These are phyloP conservation scores for Boletus sp. DNA, from an alignment of 768 basidiomycete species.

Conservation along the genomic window DNA sequence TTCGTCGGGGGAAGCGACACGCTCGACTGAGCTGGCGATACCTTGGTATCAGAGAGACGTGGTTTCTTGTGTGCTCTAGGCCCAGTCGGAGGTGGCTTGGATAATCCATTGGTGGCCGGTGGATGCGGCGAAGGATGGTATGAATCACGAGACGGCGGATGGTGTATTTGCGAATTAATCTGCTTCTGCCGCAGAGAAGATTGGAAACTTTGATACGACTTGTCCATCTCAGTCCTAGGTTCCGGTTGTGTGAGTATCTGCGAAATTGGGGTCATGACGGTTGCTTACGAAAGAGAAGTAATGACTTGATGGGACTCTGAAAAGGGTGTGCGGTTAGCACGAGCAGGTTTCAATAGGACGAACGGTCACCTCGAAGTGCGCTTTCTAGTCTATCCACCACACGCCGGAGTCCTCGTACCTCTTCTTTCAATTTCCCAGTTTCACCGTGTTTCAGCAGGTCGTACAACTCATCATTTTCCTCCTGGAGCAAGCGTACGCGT, in stretches of 20 bases:
- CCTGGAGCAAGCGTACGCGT: slow-evolving; percentile 68
- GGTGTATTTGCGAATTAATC: slow-evolving; percentile 26
- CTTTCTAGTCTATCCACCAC: slow-evolving; percentile 69
- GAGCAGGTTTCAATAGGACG: background rate
- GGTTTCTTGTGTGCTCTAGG: slow-evolving; percentile 81
- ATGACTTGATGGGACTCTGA: slow-evolving; percentile 80
- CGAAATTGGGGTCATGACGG: background rate
- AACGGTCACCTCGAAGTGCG: slow-evolving; percentile 66
- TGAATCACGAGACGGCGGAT: slow-evolving; percentile 44
- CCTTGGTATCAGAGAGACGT: slow-evolving; percentile 57
- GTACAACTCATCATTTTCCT: slow-evolving; percentile 87
- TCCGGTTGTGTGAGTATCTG: slow-evolving; percentile 17
- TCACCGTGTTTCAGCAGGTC: slow-evolving; percentile 70
- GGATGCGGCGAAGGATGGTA: slow-evolving; percentile 38
- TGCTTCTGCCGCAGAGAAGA: slow-evolving; percentile 43
- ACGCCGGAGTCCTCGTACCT: slow-evolving; percentile 66
- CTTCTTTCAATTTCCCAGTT: slow-evolving; percentile 79
- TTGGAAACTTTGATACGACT: slow-evolving; percentile 65
- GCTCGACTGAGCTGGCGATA: slow-evolving; percentile 35
- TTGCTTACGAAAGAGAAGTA: slow-evolving; percentile 65
- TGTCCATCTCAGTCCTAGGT: slow-evolving; percentile 70
- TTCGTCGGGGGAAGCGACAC: slow-evolving; percentile 30
- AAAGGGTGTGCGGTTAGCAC: slow-evolving; percentile 6
- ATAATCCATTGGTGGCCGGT: slow-evolving; percentile 33
- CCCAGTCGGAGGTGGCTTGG: slow-evolving; percentile 69